A percentile compares a stretch with the other conserved stretches of the same genome.
phyloP scores from a whole-genome alignment of 345 rosid species.

The Capsella bursapastoris region DNA sequence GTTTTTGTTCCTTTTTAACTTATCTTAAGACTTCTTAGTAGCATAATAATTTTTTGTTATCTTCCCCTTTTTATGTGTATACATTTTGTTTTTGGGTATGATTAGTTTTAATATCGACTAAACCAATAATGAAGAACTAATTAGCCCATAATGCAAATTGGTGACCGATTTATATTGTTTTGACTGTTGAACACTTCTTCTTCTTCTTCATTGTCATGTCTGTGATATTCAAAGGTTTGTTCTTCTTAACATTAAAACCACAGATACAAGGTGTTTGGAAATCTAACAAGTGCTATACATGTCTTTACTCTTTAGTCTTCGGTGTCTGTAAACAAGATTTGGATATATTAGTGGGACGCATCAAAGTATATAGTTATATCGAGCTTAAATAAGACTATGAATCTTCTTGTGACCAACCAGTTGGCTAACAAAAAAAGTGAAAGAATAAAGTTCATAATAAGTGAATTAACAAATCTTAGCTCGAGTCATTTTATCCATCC shows the following conservation, averaged over 20 bases:
- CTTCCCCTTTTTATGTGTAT: not conserved
- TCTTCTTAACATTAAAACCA: not conserved
- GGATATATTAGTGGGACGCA: not conserved
- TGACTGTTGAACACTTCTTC: not conserved
- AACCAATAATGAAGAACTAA: not conserved
- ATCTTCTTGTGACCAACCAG: not conserved
- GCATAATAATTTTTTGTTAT: not conserved
- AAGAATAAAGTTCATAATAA: not conserved
- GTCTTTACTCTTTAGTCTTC: too few relatives aligned
- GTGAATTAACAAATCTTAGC: not conserved
- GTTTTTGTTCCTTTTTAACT: not conserved
- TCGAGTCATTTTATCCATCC: not conserved
- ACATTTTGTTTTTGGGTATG: not conserved
- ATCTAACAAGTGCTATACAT: not conserved
- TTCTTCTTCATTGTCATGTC: not conserved
- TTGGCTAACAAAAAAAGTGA: not conserved
- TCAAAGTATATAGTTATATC: not conserved
- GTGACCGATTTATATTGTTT: not conserved
- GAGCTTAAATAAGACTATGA: not conserved
- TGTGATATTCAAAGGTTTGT: not conserved
- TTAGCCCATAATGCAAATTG: not conserved
- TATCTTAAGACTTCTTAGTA: not conserved
- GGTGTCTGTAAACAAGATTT: not conserved
- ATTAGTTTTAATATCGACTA: constrained; percentile 1
- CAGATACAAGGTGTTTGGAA: not conserved